Base-by-base conservation (phyloP, 2,329 filamentous ascomycete species). In the Rutstroemia sp. region DNA sequence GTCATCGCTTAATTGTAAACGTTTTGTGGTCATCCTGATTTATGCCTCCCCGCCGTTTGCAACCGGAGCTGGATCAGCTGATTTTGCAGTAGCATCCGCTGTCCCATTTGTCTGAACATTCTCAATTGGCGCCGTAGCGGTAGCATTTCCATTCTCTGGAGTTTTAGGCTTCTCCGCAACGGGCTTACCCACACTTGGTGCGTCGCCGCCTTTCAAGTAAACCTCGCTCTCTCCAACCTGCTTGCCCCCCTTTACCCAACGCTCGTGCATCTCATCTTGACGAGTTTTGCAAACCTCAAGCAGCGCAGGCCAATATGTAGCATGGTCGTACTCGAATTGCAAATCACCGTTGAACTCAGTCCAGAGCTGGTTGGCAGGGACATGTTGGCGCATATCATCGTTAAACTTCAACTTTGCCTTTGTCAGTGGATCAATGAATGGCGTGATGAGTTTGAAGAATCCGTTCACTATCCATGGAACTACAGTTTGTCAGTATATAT, bases 321-420 rank as follows among this genome's bases (percentile, higher is more conserved):
- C 74, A 73, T 99, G 94, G 67, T 96, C 88, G 71, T 99, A 99
- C 66, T 90, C 86, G 70, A 99, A 97, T 58, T 92, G 81, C 60
- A 95, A 81, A 50, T 89, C 81, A 57, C 94, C 92, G 49, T 86
- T 85, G 64, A 76, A 78, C 57, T 85, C 79, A 66, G 84, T 86
- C 85, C 90, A 88, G 53, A 99, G 81, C 71, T 97, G 92, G 66
- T 86, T 79, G 7, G 84, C 73, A 5, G 91, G 91, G 19, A 99
- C 87, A 70, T 91, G 90, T 63, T 88, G 77, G 64, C 79, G 80
- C 76, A 96, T 85, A 69, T 95, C 88, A 71, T 96, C 91, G 77
- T 97, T 96, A 79, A 96, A 96, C 76, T 94, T 95, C 75, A 99
- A 85, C 78, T 99, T 99, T 68, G 94, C 85, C 58, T 88, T 85